Evolutionary conservation across 805 yeast genomes (phyloP).

Genomic region (Candida dajiaensis): DNA sequence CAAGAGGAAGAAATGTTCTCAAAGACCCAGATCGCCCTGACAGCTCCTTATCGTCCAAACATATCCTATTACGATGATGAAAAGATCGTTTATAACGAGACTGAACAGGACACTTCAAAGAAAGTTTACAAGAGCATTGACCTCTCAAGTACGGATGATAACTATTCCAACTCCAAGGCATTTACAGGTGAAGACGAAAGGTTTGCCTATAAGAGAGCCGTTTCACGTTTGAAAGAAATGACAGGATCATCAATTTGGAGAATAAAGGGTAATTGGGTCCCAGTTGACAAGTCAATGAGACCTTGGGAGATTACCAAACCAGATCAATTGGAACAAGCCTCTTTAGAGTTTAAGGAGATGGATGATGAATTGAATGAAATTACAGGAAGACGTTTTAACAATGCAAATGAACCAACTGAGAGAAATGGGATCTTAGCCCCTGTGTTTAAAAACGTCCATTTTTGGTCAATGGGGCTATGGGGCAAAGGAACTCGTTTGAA

Average conservation of each 20-base stretch:
- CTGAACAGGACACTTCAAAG: slow-evolving; percentile 6
- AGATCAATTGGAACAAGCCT: slow-evolving; percentile 7
- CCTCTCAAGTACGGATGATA: slow-evolving; percentile 20
- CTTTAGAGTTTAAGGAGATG: slow-evolving; percentile 21
- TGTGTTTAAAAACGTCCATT: slow-evolving; percentile 38
- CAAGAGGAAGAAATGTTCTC: slow-evolving; percentile 70
- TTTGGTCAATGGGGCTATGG: slow-evolving; percentile 71
- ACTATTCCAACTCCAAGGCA: slow-evolving; percentile 43
- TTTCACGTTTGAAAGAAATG: slow-evolving; percentile 59
- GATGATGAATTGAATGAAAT: slow-evolving; percentile 21
- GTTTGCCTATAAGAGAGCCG: slow-evolving; percentile 69
- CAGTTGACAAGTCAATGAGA: slow-evolving; percentile 43
- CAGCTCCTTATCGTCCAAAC: slow-evolving; percentile 66
- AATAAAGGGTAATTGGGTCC: slow-evolving; percentile 43
- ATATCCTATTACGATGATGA: slow-evolving; percentile 55
- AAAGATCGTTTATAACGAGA: slow-evolving; percentile 27
- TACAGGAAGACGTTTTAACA: slow-evolving; percentile 15
- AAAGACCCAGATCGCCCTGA: slow-evolving; percentile 51
- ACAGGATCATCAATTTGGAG: slow-evolving; percentile 50
- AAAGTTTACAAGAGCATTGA: slow-evolving; percentile 12
- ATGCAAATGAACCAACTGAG: background rate
- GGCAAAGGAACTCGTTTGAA: slow-evolving; percentile 41
- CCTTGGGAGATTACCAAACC: slow-evolving; percentile 45
- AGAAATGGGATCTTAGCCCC: slow-evolving; percentile 30
- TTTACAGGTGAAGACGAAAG: slow-evolving; percentile 76